A percentile compares a stretch with the other conserved stretches of the same genome.
These are phyloP conservation scores for Mallotus repandus DNA, from an alignment of 441 rosid genomes.

Conservation along the genomic window DNA sequence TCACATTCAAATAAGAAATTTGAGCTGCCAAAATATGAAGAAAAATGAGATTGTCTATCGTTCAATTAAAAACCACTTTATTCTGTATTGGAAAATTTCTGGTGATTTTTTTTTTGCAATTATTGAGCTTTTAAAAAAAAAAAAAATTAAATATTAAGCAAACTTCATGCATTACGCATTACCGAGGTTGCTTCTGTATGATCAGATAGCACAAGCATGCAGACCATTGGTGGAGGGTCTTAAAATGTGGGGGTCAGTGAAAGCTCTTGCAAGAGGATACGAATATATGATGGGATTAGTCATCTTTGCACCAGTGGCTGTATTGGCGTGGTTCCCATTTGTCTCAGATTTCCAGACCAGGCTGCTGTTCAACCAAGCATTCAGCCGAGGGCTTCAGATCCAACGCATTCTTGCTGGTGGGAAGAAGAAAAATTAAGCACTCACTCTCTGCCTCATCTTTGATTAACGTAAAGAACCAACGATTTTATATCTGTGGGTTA, in stretches of 20 bases:
- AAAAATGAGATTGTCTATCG: no score
- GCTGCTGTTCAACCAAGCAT: slow-evolving; percentile 95
- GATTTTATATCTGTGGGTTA: no score
- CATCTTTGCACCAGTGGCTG: slow-evolving; percentile 68
- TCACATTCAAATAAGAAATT: not conserved
- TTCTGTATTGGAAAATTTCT: not conserved
- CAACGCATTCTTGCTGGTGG: slow-evolving; percentile 94
- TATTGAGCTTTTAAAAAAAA: no score
- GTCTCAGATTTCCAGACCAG: slow-evolving; percentile 95
- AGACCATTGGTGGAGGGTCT: slow-evolving; percentile 57
- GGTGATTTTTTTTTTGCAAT: not conserved
- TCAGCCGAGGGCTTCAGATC: slow-evolving; percentile 98
- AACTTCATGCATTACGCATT: no score
- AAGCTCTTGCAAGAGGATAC: slow-evolving; percentile 87
- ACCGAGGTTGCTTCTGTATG: not conserved
- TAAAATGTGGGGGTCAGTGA: slow-evolving; percentile 96
- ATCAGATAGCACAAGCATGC: slow-evolving; percentile 79
- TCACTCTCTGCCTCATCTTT: not conserved
- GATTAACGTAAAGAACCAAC: not conserved
- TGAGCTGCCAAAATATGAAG: not conserved
- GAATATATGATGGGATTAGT: slow-evolving; percentile 86
- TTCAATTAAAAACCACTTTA: no score
- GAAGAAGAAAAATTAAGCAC: slow-evolving; percentile 61
- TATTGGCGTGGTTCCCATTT: slow-evolving; percentile 96
- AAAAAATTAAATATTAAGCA: not conserved